Evolutionary conservation across 1,284 basidiomycete species (phyloP), one percentile per base, ranked within the genome.

Genomic region (Chalciporus piperatoides): DNA sequence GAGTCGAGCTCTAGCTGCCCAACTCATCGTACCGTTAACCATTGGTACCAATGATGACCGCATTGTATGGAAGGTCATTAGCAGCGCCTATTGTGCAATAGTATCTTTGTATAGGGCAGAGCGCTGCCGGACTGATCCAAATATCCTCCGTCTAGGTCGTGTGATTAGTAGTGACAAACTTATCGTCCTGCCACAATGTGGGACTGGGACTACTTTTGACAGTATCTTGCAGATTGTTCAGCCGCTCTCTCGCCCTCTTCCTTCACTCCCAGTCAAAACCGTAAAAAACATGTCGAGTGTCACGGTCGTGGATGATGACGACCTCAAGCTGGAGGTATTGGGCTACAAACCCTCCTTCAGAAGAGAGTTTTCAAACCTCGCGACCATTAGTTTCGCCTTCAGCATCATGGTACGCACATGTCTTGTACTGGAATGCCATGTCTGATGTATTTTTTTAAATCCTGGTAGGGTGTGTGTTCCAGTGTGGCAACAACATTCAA

Each of bases 401-500:
- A 58, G 52, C 42, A 55, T 57, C 43, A 51, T 58, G 52, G 48
- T 58, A 17, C 8, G 33, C 8, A 9, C 33, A 35, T 3, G 6
- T 35, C 15, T 17, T 35, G 33, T 15, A 9, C n/a, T 15, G 17
- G 33, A 15, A 8, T 35, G 33, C 33, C 32, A 5, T 2, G 6
- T 4, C 33, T 35, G 6, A 35, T 15, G 12, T 30, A 14, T 17
- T 15, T 28, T 27, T 47, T n/a, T 4, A 21, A 9, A n/a, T 23
- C 12, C 25, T 46, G 24, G 2, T 53, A 81, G 80, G 86, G 86
- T 36, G 70, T 90, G 36, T 88, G 85, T 66, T 88, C 86, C 1
- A 86, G 83, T 59, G 79, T 90, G 41, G 79, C 87, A 0, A 89
- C 86, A 11, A 90, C 88, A 1, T 87, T 91, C 74, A 84, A 89